A percentile compares a stretch with the other conserved stretches of the same genome.
These are phyloP conservation scores for Puya raimondii DNA, from an alignment of 176 grass and related monocot genomes.

Conservation along the genomic window DNA sequence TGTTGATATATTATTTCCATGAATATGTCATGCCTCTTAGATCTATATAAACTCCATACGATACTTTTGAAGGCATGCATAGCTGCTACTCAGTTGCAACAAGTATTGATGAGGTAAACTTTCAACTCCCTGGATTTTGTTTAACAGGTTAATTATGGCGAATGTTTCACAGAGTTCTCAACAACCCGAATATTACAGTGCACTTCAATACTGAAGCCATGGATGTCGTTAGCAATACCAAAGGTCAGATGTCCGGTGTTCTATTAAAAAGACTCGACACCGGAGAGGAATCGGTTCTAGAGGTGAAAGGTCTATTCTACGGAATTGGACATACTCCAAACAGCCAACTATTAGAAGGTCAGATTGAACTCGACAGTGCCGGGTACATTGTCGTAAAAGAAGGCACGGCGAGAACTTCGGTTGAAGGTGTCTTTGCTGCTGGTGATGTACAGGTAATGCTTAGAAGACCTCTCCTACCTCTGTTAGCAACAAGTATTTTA, in stretches of 20 bases:
- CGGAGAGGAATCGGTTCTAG: conserved; percentile 57
- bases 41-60: conserved; percentile 27
- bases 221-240: conserved; percentile 81
- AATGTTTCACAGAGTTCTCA: conserved; percentile 99
- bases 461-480: not conserved
- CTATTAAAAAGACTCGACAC: conserved; percentile 52
- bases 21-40: conserved; percentile 4
- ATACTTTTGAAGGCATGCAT: conserved; percentile 40
- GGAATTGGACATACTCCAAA: conserved; percentile 96
- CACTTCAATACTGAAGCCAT: conserved; percentile 87
- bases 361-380: conserved; percentile 72
- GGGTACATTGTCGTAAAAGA: conserved; percentile 87
- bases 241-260: conserved; percentile 91
- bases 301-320: conserved; percentile 95
- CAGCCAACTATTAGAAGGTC: conserved; percentile 78
- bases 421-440: conserved; percentile 96
- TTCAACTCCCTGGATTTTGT: conserved; percentile 92
- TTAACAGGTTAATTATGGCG: conserved; percentile 99
- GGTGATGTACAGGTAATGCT: conserved; percentile 85
- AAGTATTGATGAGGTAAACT: conserved; percentile 66
- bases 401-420: conserved; percentile 74
- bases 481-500: no score
- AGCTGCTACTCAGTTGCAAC: conserved; percentile 39
- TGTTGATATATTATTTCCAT: conserved; percentile 14
- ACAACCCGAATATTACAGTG: conserved; percentile 91